phyloP scores from a whole-genome alignment of 306 rosid genomes.

The Phaseolus lunatus region DNA sequence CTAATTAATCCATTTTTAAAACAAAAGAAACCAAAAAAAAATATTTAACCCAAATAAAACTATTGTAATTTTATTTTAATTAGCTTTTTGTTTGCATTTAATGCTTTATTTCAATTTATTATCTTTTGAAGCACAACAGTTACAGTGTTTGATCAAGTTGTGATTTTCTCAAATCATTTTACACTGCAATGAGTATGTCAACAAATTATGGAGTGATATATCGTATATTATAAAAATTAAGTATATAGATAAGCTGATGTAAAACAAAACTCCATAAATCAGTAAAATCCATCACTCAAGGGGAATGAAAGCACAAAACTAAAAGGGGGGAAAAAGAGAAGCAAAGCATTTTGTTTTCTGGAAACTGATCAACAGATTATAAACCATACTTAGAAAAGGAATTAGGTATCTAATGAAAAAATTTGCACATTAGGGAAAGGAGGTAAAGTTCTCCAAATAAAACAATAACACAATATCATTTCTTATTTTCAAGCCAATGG shows the following conservation, averaged over 20 bases:
- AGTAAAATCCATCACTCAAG: background rate
- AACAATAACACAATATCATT: constrained; percentile 9
- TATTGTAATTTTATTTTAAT: too few relatives aligned
- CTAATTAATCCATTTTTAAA: too few relatives aligned
- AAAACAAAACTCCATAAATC: background rate
- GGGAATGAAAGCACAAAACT: background rate
- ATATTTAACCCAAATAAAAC: too few relatives aligned
- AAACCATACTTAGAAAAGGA: background rate
- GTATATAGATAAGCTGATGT: background rate
- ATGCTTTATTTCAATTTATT: too few relatives aligned
- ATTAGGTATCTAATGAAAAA: constrained; percentile 3
- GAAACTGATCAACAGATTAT: background rate
- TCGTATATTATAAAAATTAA: background rate
- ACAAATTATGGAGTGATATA: background rate
- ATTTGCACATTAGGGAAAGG: background rate
- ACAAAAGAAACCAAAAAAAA: too few relatives aligned
- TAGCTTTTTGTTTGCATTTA: too few relatives aligned
- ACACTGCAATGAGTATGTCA: background rate
- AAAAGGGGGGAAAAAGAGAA: background rate
- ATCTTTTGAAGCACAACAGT: too few relatives aligned
- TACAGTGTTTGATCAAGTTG: too few relatives aligned
- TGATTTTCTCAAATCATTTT: too few relatives aligned
- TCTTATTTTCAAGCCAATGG: constrained; percentile 32
- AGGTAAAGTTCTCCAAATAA: background rate
- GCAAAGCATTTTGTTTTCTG: background rate